Evolutionary conservation across 805 yeast species (phyloP), one percentile per base, ranked within the genome.

Genomic region (Hanseniaspora singularis): DNA sequence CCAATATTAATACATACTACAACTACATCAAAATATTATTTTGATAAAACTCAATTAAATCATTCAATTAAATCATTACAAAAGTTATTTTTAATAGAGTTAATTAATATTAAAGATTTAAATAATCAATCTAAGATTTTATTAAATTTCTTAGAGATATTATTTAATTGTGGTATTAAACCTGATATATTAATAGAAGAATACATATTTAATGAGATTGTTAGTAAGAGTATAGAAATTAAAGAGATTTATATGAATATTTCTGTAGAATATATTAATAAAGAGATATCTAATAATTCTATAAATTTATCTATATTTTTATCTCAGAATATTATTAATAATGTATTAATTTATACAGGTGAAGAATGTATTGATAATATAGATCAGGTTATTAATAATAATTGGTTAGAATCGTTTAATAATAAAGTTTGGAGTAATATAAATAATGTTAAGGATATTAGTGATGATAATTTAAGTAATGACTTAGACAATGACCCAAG

Each of bases 351-450:
- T 3, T 75, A 70, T 51, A 88, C 84, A 55, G 77, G 78, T 82
- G 22, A 66, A 69, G 28, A 64, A 57, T 1, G 68, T 79, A 37
- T 64, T 77, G n/a, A n/a, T n/a, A n/a, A n/a, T n/a, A n/a, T n/a
- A n/a, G 72, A 76, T 0, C 64, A 60, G 1, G 16, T 11, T 22
- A 22, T 39, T 4, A 23, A 46, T 18, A 18, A 40, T 8, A 31
- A 33, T 11, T 87, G 96, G 95, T 63, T 89, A 30, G 71, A 69
- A 12, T 52, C 69, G 9, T 71, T 89, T 3, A 77, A 76, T 52
- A 66, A 69, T 8, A 72, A 74, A 49, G 68, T 92, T 5, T 92
- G 98, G 98, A 71, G 74, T 51, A 53, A 57, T n/a, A 72, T 80
- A 0, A 68, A 73, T 1, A 67, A 71, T 32, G 40, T 57, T 23